Evolutionary conservation across 1,284 basidiomycete genomes (phyloP).

Genomic region (Neolentinus lepideus): DNA sequence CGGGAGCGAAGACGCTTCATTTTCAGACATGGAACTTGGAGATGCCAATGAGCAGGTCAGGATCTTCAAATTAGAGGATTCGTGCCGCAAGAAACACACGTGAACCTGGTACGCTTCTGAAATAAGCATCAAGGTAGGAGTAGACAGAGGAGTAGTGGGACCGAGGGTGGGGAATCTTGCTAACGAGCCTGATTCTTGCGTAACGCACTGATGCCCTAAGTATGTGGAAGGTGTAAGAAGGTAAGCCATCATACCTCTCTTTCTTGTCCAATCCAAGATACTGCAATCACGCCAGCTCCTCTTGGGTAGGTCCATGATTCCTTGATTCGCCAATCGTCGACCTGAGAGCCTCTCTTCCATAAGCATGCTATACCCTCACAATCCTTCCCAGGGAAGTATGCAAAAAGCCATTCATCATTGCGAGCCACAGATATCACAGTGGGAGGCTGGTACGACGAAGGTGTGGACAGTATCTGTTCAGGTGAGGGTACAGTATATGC

Average conservation of each 20-base stretch:
- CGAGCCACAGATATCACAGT: slow-evolving; percentile 53
- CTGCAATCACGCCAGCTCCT: slow-evolving; percentile 51
- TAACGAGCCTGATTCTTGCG: slow-evolving; percentile 27
- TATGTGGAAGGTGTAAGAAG: background rate
- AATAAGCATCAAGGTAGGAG: slow-evolving; percentile 45
- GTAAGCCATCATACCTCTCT: slow-evolving; percentile 43
- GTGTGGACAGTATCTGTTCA: slow-evolving; percentile 33
- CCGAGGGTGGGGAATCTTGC: slow-evolving; percentile 46
- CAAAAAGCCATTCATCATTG: slow-evolving; percentile 58
- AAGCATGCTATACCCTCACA: slow-evolving; percentile 54
- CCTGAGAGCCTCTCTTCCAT: slow-evolving; percentile 48
- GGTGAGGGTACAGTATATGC: slow-evolving; percentile 55
- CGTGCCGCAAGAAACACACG: slow-evolving; percentile 41
- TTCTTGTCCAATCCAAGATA: slow-evolving; percentile 50
- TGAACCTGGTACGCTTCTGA: slow-evolving; percentile 47
- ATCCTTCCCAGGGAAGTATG: slow-evolving; percentile 59
- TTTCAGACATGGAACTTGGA: slow-evolving; percentile 2
- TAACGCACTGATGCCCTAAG: background rate
- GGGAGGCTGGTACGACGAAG: slow-evolving; percentile 51
- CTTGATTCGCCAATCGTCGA: slow-evolving; percentile 56
- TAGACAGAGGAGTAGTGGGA: slow-evolving; percentile 40
- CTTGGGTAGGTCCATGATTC: slow-evolving; percentile 49
- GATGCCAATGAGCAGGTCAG: slow-evolving; percentile 42
- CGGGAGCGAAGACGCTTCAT: slow-evolving; percentile 7
- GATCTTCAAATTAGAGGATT: slow-evolving; percentile 29